Evolutionary conservation across 306 rosid species (phyloP), one percentile per base, ranked within the genome.

Genomic region (Potentilla sterilis): DNA sequence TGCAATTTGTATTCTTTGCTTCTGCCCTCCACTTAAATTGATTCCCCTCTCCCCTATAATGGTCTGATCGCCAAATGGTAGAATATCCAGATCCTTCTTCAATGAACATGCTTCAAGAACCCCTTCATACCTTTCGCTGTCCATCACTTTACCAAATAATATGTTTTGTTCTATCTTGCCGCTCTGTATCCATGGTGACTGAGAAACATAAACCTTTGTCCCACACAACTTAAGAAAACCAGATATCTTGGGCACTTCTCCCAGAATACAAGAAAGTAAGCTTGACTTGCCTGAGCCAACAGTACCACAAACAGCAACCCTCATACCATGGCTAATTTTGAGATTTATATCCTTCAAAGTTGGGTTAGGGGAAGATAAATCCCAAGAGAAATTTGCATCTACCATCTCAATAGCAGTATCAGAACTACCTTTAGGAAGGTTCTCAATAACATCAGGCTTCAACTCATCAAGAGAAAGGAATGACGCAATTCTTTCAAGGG

Each of bases 221-320:
- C 97, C 98, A 73, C 94, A 89, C 66, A 89, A 78, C 81, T 81
- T 88, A 59, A 93, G 4, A 4, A 58, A 78, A 40, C 98, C 97
- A 5, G 97, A 83, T 69, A 86, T 35, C 86, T 87, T 91, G 10
- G 96, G 89, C 15, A 93, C 77, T 83, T 93, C 98, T 68, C 98
- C 98, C 4, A 91, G 67, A 24, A 91, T 83, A 57, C 89, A 89
- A 24, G 96, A 91, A 67, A 93, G 84, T 77, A 93, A 81, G 87
- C 90, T 92, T 15, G 97, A 92, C 84, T 92, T 92, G 24, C 97
- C 97, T 0, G 96, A 87, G 62, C 98, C 97, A 35, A 93, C 96
- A 6, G 89, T 86, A 16, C 98, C 97, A 83, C 97, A 93, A 77
- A 91, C 81, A 67, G 97, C 98, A 83, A 93, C 91, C 76, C 81